phyloP scores from a whole-genome alignment of 768 basidiomycete species.

The Lanmaoa rubissima region DNA sequence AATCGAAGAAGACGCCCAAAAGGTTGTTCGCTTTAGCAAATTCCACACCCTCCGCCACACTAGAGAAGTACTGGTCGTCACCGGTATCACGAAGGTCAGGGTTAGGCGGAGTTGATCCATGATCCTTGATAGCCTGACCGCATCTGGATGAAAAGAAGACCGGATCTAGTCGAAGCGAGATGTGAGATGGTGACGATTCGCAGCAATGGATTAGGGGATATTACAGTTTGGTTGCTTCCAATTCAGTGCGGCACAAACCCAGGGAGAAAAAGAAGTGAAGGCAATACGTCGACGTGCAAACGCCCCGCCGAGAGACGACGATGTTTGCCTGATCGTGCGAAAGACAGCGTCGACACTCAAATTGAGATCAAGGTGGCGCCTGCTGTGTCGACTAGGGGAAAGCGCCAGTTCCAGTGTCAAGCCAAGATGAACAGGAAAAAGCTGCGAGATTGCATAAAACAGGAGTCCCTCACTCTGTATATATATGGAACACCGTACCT shows the following conservation, averaged over 20 bases:
- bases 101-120: slow-evolving; percentile 39
- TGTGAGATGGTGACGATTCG: slow-evolving; percentile 22
- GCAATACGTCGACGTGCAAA: slow-evolving; percentile 72
- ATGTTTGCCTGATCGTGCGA: slow-evolving; percentile 73
- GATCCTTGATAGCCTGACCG: slow-evolving; percentile 51
- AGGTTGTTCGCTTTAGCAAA: slow-evolving; percentile 93
- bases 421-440: slow-evolving; percentile 60
- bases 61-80: slow-evolving; percentile 51
- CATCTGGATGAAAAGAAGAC: slow-evolving; percentile 93
- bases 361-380: slow-evolving; percentile 70
- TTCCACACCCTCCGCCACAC: slow-evolving; percentile 88
- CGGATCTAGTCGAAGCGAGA: slow-evolving; percentile 59
- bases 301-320: slow-evolving; percentile 48
- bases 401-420: slow-evolving; percentile 84
- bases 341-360: slow-evolving; percentile 81
- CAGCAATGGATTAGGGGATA: slow-evolving; percentile 14
- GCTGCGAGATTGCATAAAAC: slow-evolving; percentile 37
- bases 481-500: slow-evolving; percentile 44
- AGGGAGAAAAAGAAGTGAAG: slow-evolving; percentile 91
- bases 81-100: slow-evolving; percentile 41
- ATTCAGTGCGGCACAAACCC: slow-evolving; percentile 86
- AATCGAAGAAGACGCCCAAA: slow-evolving; percentile 87
- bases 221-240: slow-evolving; percentile 99
- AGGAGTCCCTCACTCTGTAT: slow-evolving; percentile 2
- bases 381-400: slow-evolving; percentile 42